A percentile compares a stretch with the other conserved stretches of the same genome.
These are phyloP conservation scores for Ogataea neopini DNA, from an alignment of 805 yeast genomes.

Conservation along the genomic window DNA sequence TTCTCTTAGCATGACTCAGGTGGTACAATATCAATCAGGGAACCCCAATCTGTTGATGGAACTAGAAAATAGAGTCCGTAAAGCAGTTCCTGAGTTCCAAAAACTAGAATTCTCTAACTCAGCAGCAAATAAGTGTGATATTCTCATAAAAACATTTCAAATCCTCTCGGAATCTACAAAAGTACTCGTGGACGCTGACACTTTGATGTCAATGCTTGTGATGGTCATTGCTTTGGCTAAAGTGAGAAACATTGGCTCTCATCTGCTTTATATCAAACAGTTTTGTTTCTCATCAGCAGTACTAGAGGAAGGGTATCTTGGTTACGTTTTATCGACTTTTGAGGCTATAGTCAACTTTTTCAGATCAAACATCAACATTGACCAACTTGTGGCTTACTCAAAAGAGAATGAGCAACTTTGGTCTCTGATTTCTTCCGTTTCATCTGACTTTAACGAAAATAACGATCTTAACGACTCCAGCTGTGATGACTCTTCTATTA, in stretches of 20 bases:
- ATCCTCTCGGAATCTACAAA: constrained; percentile 40
- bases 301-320: constrained; percentile 58
- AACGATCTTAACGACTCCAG: constrained; percentile 21
- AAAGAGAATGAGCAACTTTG: constrained; percentile 53
- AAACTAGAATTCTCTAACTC: constrained; percentile 47
- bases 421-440: constrained; percentile 43
- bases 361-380: constrained; percentile 37
- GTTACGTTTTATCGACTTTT: constrained; percentile 78
- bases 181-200: constrained; percentile 72
- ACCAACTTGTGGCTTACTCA: constrained; percentile 43
- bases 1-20: constrained; percentile 48
- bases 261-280: constrained; percentile 62
- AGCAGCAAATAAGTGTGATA: constrained; percentile 47
- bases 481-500: constrained; percentile 16
- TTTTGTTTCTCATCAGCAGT: constrained; percentile 50
- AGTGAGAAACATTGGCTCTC: constrained; percentile 58
- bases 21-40: constrained; percentile 43
- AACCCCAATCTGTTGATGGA: constrained; percentile 20
- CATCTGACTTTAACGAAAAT: constrained; percentile 25
- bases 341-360: constrained; percentile 79
- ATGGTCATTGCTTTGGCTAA: constrained; percentile 68
- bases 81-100: constrained; percentile 55
- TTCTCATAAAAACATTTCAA: constrained; percentile 53
- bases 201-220: constrained; percentile 68
- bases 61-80: constrained; percentile 45